Evolutionary conservation across 305 asterid species (phyloP), one percentile per base, ranked within the genome.

Genomic region (Ilex paraguariensis): DNA sequence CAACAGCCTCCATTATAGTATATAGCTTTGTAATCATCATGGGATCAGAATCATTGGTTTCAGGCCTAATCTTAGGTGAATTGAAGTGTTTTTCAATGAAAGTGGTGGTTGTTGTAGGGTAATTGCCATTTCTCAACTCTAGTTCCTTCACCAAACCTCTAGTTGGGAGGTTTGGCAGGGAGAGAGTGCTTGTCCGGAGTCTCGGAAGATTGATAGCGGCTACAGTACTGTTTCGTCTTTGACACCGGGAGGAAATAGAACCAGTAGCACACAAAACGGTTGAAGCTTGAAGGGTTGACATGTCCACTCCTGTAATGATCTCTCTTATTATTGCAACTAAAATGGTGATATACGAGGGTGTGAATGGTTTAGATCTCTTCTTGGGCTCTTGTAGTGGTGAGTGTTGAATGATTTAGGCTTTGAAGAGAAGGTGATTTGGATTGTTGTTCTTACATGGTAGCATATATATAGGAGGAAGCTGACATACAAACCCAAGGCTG

Each of bases 1-100:
- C 68, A 33, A 82, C 64, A 6, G 73, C 79, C 67, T 79, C 87
- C 63, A 66, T 31, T 14, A 82, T 31, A 0, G 70, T 73, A 16
- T 76, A 61, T 36, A 82, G 73, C 68, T 79, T 82, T 17, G 69
- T 77, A 3, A 68, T 50, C 12, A 56, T 70, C 54, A 71, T 13
- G 0, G 66, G 53, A 42, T 64, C 72, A 9, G 39, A 15, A 14
- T 4, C 59, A 13, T 36, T 36, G 42, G 42, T 4, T 36, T 36
- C 7, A 36, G 42, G 42, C 42, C 1, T 21, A 21, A 21, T 36
- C 6, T 36, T 36, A 36, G 6, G 42, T 4, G 42, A 36, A 8
- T 36, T 36, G 6, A 8, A 36, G 42, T 36, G 42, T 36, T 5
- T 36, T 5, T 36, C 42, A 5, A 36, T 36, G 42, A 2, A 36